Evolutionary conservation across 352 stramenopile genomes (phyloP).

Genomic region (Saprolegnia parasitica): DNA sequence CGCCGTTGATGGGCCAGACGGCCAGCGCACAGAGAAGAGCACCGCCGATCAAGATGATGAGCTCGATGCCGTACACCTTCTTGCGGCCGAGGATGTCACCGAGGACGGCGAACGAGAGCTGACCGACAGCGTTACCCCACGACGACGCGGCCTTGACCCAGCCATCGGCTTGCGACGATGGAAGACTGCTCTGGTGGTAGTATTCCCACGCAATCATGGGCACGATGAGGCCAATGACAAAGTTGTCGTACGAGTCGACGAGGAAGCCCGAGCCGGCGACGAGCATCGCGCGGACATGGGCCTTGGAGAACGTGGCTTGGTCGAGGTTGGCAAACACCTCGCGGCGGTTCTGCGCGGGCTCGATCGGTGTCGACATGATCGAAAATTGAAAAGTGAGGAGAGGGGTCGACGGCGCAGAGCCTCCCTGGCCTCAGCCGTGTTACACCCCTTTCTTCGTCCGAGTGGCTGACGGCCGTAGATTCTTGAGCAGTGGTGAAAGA

Average conservation of each 20-base stretch:
- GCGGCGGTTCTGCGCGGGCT: neutral
- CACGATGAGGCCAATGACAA: slow-evolving; percentile 39
- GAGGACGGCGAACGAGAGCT: slow-evolving; percentile 48
- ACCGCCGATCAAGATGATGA: slow-evolving; percentile 43
- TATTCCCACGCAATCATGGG: slow-evolving; percentile 53
- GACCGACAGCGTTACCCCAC: slow-evolving; percentile 40
- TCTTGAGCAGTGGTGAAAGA: too few species aligned
- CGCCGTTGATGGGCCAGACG: slow-evolving; percentile 40
- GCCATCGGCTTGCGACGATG: slow-evolving; percentile 33
- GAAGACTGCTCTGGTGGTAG: slow-evolving; percentile 39
- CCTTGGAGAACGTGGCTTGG: slow-evolving; percentile 47
- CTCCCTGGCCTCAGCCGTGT: too few species aligned
- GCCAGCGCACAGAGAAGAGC: slow-evolving; percentile 38
- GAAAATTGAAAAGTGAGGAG: neutral
- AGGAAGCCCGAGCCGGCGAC: slow-evolving; percentile 50
- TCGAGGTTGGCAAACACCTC: slow-evolving; percentile 32
- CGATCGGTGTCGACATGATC: neutral
- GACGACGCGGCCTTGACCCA: slow-evolving; percentile 45
- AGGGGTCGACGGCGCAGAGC: neutral
- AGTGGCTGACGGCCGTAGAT: too few species aligned
- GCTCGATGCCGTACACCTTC: slow-evolving; percentile 46
- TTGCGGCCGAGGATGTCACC: slow-evolving; percentile 47
- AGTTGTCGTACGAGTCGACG: slow-evolving; percentile 56
- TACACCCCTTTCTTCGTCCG: too few species aligned
- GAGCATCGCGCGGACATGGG: slow-evolving; percentile 44